Conservation (phyloP, 2,329 filamentous ascomycete genomes). For the Waltergamsia citrina region DNA sequence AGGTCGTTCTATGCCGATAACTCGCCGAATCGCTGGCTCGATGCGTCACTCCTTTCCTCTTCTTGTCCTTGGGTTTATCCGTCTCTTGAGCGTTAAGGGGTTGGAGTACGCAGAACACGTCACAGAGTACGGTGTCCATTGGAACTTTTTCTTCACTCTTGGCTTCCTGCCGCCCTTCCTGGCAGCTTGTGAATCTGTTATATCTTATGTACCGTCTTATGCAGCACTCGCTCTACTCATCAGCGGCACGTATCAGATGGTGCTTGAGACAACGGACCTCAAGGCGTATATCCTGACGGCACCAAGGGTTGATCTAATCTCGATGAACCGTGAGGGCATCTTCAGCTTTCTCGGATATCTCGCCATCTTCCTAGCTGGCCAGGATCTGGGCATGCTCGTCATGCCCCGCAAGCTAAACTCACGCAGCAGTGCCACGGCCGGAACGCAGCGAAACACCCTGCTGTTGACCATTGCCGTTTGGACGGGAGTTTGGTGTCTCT, state of each 20-base stretch:
- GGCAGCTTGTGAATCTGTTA: constrained; percentile 67
- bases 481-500: constrained; percentile 55
- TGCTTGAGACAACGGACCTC: constrained; percentile 67
- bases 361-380: constrained; percentile 86
- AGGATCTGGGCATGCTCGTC: constrained; percentile 71
- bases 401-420: constrained; percentile 50
- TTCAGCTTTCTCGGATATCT: constrained; percentile 92
- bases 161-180: constrained; percentile 83
- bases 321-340: constrained; percentile 90
- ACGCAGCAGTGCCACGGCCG: constrained; percentile 28
- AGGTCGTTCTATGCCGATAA: constrained; percentile 35
- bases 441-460: constrained; percentile 44
- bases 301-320: constrained; percentile 68
- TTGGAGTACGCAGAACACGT: constrained; percentile 96
- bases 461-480: constrained; percentile 56
- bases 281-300: constrained; percentile 78
- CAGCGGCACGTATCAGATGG: constrained; percentile 60
- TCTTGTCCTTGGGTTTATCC: constrained; percentile 67
- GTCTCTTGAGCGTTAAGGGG: constrained; percentile 84
- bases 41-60: constrained; percentile 77
- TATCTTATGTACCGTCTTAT: constrained; percentile 65
- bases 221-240: constrained; percentile 64
- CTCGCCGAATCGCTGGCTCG: constrained; percentile 52
- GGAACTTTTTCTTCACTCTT: constrained; percentile 99
- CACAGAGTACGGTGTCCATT: constrained; percentile 94